A percentile compares a stretch with the other conserved stretches of the same genome.
phyloP scores from a whole-genome alignment of 1,284 basidiomycete genomes.

The Irpex sp. region DNA sequence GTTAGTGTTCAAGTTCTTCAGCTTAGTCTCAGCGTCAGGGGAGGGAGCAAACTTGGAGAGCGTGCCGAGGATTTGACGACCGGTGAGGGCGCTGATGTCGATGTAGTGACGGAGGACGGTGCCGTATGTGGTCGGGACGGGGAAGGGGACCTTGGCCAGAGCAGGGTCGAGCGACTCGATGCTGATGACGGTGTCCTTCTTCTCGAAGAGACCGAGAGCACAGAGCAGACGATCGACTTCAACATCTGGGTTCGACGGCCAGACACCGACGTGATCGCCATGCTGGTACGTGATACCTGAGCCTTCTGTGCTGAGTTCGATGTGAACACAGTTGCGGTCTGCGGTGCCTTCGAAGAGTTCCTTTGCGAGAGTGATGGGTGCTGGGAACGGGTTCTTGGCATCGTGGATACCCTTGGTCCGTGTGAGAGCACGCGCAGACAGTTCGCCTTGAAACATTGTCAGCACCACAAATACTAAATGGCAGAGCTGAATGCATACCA shows the following conservation, averaged over 20 bases:
- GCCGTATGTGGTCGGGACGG: slow-evolving; percentile 92
- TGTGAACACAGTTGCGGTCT: slow-evolving; percentile 92
- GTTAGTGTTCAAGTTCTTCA: slow-evolving; percentile 81
- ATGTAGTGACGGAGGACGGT: slow-evolving; percentile 96
- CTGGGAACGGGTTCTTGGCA: slow-evolving; percentile 94
- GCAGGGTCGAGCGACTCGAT: slow-evolving; percentile 97
- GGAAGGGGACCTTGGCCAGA: slow-evolving; percentile 98
- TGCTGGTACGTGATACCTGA: slow-evolving; percentile 98
- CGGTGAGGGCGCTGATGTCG: slow-evolving; percentile 90
- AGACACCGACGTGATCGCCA: slow-evolving; percentile 96
- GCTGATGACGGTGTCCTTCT: slow-evolving; percentile 79
- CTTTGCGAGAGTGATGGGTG: slow-evolving; percentile 73
- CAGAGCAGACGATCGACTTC: slow-evolving; percentile 90
- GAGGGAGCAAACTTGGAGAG: slow-evolving; percentile 88
- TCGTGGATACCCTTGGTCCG: slow-evolving; percentile 93
- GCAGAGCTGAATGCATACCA: slow-evolving; percentile 45
- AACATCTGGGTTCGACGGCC: slow-evolving; percentile 92
- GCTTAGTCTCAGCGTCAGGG: slow-evolving; percentile 68
- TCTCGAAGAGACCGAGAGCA: slow-evolving; percentile 79
- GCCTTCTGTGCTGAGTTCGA: slow-evolving; percentile 93
- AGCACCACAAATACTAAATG: not conserved
- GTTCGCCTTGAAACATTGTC: slow-evolving; percentile 55
- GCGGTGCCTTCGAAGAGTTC: slow-evolving; percentile 80
- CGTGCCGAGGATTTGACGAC: slow-evolving; percentile 88
- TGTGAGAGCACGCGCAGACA: slow-evolving; percentile 86